Conservation (phyloP, 78 protist genomes). For the Abeoforma whisleri region DNA sequence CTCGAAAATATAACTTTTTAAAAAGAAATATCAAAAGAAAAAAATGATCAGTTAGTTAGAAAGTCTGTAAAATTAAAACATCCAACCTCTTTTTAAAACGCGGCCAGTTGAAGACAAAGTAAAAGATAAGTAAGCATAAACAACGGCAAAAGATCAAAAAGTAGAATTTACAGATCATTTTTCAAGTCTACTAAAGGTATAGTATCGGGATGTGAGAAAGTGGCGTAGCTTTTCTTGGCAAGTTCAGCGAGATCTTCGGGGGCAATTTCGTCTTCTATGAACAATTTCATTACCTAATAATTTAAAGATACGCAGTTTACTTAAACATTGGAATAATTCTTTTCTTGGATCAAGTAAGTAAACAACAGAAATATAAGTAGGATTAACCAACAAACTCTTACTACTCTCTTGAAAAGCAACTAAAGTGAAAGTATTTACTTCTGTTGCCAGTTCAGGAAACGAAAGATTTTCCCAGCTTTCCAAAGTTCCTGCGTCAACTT, state of each 20-base stretch:
- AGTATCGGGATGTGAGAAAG: neutral
- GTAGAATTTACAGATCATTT: neutral
- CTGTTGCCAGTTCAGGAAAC: slow-evolving; percentile 38
- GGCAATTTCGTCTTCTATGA: neutral
- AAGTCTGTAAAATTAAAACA: too few species aligned
- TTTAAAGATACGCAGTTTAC: too few species aligned
- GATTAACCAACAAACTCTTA: too few species aligned
- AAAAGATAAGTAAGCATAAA: neutral
- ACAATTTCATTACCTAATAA: slow-evolving; percentile 29
- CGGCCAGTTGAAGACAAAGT: neutral
- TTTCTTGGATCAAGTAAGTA: too few species aligned
- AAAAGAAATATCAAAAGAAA: neutral
- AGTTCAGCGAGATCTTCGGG: neutral
- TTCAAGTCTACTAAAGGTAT: neutral
- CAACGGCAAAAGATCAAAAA: neutral
- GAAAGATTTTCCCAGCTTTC: slow-evolving; percentile 34
- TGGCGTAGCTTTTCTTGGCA: slow-evolving; percentile 23
- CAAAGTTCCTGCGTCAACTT: neutral
- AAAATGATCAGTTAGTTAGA: too few species aligned
- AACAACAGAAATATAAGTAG: too few species aligned
- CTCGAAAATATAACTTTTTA: slow-evolving; percentile 47
- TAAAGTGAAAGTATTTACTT: too few species aligned
- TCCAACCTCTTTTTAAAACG: too few species aligned
- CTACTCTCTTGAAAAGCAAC: too few species aligned
- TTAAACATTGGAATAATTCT: too few species aligned